Evolutionary conservation across 768 basidiomycete species (phyloP), one percentile per base, ranked within the genome.

Genomic region (Rhizopogon vulgaris): DNA sequence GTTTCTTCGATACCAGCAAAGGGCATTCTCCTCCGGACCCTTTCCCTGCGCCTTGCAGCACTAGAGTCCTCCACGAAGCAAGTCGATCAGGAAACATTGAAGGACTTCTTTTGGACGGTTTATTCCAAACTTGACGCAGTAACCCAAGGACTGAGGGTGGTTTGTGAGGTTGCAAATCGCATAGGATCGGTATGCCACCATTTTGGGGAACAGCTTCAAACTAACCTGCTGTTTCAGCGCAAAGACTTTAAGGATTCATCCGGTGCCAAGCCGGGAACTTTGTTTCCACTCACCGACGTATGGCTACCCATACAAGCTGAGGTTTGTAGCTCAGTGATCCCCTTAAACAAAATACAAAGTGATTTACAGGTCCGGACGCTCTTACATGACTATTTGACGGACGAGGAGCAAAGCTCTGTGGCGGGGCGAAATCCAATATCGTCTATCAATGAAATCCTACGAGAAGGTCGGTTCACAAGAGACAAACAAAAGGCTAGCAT

Each of bases 51-150:
- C 38, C 74, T 90, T 25, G 76, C 84, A 15, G 85, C 85, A 1
- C 66, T 92, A 56, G 91, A 92, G 61, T 81, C 84, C 6, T 80
- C 84, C 15, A 72, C 82, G 0, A 87, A 84, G 56, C 78, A 82
- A 30, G 73, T 77, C 15, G 90, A 96, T 60, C 89, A 91, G 54
- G 93, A 95, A 62, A 87, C 88, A 12, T 67, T 99, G 49, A 78
- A 75, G 54, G 96, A 98, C 66, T 76, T 99, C 34, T 98, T 98
- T 68, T 98, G 95, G 95, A 96, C 95, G 2, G 64, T 95, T 14
- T 99, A 92, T 65, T 96, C 93, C 14, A 98, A 99, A 68, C 63
- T 99, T 42, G 87, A 94, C 62, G 96, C 96, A 28, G 89, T 98
- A 17, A 78, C 87, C 12, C 94, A 99, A 65, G 91, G 94, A 9